Conservation (phyloP, 768 basidiomycete genomes). For the Lactarius hengduanensis region DNA sequence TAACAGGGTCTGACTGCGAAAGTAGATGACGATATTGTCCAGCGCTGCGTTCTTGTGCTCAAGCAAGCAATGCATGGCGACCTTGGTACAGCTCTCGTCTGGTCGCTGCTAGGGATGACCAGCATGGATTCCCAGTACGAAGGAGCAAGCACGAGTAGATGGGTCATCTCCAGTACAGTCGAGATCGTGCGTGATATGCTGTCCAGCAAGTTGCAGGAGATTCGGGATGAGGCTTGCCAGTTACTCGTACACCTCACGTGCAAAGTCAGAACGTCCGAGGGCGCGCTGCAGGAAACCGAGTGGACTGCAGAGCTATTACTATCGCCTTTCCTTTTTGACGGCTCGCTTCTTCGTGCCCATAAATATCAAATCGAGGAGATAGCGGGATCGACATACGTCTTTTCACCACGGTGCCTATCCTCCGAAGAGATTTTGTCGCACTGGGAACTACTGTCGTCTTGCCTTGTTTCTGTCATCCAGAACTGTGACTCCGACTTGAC, state of each 20-base stretch:
- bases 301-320: constrained; percentile 11
- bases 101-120: constrained; percentile 6
- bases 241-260: constrained; percentile 13
- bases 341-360: constrained; percentile 20
- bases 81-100: constrained; percentile 20
- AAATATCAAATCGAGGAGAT: constrained; percentile 11
- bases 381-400: not conserved
- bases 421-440: constrained; percentile 12
- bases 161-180: constrained; percentile 3
- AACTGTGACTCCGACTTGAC: not conserved
- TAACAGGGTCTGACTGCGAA: constrained; percentile 1
- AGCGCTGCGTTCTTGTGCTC: constrained; percentile 21
- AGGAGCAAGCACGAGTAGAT: not conserved
- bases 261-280: not conserved
- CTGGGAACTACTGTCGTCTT: constrained; percentile 15
- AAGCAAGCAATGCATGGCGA: constrained; percentile 18
- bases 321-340: constrained; percentile 16
- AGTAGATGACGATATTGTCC: constrained; percentile 6
- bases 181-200: constrained; percentile 24
- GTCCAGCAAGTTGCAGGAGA: constrained; percentile 9
- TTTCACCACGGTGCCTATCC: constrained; percentile 20
- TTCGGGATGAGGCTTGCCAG: constrained; percentile 10
- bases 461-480: constrained; percentile 9
- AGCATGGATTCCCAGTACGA: not conserved
- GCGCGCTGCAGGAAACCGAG: not conserved